phyloP scores from a whole-genome alignment of 805 yeast species.

The Zygosaccharomyces lentus region DNA sequence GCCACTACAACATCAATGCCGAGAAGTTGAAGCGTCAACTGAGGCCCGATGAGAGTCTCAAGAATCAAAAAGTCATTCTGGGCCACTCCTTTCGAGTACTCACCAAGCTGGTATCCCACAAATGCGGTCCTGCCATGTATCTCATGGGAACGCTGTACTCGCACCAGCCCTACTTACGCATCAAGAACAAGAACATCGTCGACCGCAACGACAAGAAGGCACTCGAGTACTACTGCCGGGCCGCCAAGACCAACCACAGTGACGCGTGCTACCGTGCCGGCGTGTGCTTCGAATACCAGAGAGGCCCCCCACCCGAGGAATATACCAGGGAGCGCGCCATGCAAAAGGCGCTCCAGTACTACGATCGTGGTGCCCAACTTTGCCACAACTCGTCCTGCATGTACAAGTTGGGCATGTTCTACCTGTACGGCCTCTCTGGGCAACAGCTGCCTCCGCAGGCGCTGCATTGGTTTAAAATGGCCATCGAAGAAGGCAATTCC shows the following conservation, averaged over 20 bases:
- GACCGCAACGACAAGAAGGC: constrained; percentile 58
- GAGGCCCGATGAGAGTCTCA: constrained; percentile 42
- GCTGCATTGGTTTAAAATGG: constrained; percentile 48
- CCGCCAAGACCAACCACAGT: constrained; percentile 54
- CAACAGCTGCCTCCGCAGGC: constrained; percentile 42
- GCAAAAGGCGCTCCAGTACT: constrained; percentile 49
- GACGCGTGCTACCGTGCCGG: constrained; percentile 66
- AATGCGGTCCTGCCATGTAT: constrained; percentile 52
- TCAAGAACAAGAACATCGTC: constrained; percentile 45
- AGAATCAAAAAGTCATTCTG: constrained; percentile 52
- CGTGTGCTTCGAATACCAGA: constrained; percentile 53
- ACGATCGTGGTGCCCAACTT: constrained; percentile 54
- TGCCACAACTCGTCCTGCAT: constrained; percentile 58
- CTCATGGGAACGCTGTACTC: constrained; percentile 60
- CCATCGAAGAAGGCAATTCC: constrained; percentile 38
- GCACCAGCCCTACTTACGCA: constrained; percentile 43
- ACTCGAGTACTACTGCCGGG: constrained; percentile 52
- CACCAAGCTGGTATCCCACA: constrained; percentile 49
- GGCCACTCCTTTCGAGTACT: constrained; percentile 56
- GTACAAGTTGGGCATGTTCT: constrained; percentile 69
- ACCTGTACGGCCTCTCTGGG: constrained; percentile 43
- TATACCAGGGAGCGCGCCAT: constrained; percentile 37
- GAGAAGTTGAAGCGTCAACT: constrained; percentile 38
- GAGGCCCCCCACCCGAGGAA: constrained; percentile 44
- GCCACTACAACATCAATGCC: constrained; percentile 47